phyloP scores from a whole-genome alignment of 352 stramenopile genomes.

The Thalassiosira exigua region DNA sequence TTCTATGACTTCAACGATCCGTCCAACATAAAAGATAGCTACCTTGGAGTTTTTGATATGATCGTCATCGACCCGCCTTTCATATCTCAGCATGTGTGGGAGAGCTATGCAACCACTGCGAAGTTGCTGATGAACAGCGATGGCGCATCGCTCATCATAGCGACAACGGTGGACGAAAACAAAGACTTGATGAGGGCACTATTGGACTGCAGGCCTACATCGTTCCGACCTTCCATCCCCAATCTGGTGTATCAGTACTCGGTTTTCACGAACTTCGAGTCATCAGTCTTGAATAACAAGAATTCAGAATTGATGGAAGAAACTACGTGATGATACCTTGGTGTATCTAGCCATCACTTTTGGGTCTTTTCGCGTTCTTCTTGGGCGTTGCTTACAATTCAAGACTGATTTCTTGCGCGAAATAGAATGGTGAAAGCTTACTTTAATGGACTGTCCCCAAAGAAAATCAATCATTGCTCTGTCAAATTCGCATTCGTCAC shows the following conservation, averaged over 20 bases:
- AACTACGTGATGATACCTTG: too few relatives aligned
- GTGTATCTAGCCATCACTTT: too few relatives aligned
- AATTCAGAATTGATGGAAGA: not conserved
- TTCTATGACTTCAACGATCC: constrained; percentile 91
- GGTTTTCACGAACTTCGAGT: constrained; percentile 89
- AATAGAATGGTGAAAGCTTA: too few relatives aligned
- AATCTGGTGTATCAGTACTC: constrained; percentile 96
- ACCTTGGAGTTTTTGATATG: constrained; percentile 88
- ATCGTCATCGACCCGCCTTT: constrained; percentile 94
- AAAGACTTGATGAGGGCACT: constrained; percentile 87
- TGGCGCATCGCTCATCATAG: constrained; percentile 82
- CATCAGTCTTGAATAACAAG: constrained; percentile 8
- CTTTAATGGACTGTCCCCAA: too few relatives aligned
- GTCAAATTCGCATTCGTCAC: too few relatives aligned
- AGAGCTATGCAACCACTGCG: constrained; percentile 87
- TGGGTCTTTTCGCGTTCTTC: too few relatives aligned
- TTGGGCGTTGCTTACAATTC: too few relatives aligned
- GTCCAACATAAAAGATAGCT: constrained; percentile 74
- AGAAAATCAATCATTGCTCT: too few relatives aligned
- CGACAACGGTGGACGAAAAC: constrained; percentile 93
- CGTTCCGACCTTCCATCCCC: constrained; percentile 91
- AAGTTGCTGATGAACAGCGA: constrained; percentile 79
- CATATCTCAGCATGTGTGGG: constrained; percentile 92
- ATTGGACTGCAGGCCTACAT: constrained; percentile 82
- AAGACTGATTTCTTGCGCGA: too few relatives aligned